phyloP scores from a whole-genome alignment of 75 land plant species.

The Adiantum capillusveneris region DNA sequence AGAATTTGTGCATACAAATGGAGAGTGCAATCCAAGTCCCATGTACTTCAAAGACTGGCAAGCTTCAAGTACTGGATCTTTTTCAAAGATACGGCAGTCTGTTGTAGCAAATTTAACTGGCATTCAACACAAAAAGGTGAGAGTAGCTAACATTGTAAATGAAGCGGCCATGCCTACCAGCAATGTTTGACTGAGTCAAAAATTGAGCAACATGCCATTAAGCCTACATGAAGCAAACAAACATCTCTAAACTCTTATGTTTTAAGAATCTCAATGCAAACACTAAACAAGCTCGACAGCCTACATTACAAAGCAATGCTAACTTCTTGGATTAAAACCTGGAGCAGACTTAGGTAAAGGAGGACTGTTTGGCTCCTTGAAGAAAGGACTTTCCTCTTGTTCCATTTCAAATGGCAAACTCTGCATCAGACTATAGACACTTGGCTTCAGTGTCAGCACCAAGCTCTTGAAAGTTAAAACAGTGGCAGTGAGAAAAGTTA shows the following conservation, averaged over 20 bases:
- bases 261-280: background rate
- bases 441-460: no score
- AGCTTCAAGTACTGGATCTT: background rate
- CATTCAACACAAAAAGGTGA: no score
- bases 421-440: slow-evolving; percentile 46
- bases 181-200: background rate
- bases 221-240: background rate
- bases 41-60: background rate
- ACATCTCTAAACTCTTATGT: background rate
- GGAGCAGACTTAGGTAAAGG: slow-evolving; percentile 9
- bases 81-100: background rate
- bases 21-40: background rate
- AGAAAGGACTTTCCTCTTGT: slow-evolving; percentile 25
- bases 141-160: no score
- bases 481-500: no score
- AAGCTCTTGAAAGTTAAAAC: no score
- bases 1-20: background rate
- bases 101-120: no score
- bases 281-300: background rate
- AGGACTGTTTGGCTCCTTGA: slow-evolving; percentile 15
- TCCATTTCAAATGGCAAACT: slow-evolving; percentile 40
- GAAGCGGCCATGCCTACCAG: background rate
- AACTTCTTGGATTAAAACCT: background rate
- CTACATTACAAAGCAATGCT: background rate
- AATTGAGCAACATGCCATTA: background rate